Evolutionary conservation across 2,329 filamentous ascomycete genomes (phyloP), one percentile per base, ranked within the genome.

Genomic region (Neonectria sp.): DNA sequence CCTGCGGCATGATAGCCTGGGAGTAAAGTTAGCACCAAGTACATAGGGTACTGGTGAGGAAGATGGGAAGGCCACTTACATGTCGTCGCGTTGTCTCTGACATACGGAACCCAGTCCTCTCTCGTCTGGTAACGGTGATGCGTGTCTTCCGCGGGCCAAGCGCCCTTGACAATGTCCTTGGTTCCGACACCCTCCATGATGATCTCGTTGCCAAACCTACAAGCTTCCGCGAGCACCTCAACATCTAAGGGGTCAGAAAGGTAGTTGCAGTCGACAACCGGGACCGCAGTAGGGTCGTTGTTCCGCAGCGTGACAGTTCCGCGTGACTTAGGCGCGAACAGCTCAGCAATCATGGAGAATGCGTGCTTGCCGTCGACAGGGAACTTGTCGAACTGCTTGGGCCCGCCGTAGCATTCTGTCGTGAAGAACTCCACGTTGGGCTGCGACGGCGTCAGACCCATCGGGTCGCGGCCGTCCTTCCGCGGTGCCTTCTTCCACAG

Each of bases 381-480:
- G 60, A 85, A 86, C 43, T 89, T 79, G 24, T 82, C 79, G 67
- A 84, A 90, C 66, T 90, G 86, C 69, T 88, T 89, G 0, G 89
- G 88, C 0, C 88, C 88, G 4, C 88, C 88, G 69, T 90, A 90
- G 72, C 86, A 87, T 73, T 91, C 89, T 0, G 89, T 90, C 35
- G 84, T 88, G 79, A 90, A 91, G 77, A 90, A 86, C 72, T 91
- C 90, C 55, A 90, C 76, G 71, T 91, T 89, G 0, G 90, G 88
- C 73, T 92, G 90, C 6, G 78, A 76, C 0, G 82, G 78, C 0
- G 85, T 85, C 17, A 91, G 79, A 21, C 86, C 88, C 89, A 92
- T 91, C 0, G 90, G 88, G 71, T 92, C 90, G 5, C 89, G 86
- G 4, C 86, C 87, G 29, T 82, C 77, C 40, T 79, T 60, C 6